Conservation (phyloP, 108 stramenopile genomes). For the Conticribra guillardii region DNA sequence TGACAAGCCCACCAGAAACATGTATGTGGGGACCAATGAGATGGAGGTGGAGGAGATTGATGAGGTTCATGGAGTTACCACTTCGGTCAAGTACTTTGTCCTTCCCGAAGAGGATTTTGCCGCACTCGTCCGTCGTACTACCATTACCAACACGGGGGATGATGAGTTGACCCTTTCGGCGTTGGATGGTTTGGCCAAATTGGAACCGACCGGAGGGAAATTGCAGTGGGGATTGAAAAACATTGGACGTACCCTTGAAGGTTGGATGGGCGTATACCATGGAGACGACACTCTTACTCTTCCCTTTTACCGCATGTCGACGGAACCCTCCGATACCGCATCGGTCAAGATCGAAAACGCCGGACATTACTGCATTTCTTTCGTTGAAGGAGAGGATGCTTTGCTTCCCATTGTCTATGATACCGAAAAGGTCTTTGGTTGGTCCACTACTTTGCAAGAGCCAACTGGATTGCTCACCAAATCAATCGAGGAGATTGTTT, state of each 20-base stretch:
- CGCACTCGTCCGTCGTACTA: slow-evolving; percentile 83
- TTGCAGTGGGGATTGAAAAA: slow-evolving; percentile 84
- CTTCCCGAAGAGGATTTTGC: slow-evolving; percentile 91
- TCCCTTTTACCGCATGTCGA: slow-evolving; percentile 94
- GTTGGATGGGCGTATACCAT: slow-evolving; percentile 97
- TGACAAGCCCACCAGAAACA: slow-evolving; percentile 77
- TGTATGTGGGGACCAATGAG: slow-evolving; percentile 95
- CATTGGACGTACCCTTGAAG: slow-evolving; percentile 96
- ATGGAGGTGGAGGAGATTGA: slow-evolving; percentile 89
- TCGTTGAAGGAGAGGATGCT: slow-evolving; percentile 63
- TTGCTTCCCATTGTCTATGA: slow-evolving; percentile 93
- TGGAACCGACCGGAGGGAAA: slow-evolving; percentile 86
- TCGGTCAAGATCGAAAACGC: slow-evolving; percentile 86
- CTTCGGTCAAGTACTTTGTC: slow-evolving; percentile 86
- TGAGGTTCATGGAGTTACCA: slow-evolving; percentile 70
- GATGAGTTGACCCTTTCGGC: slow-evolving; percentile 70
- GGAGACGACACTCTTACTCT: slow-evolving; percentile 75
- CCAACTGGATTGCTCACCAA: slow-evolving; percentile 62
- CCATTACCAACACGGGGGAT: slow-evolving; percentile 81
- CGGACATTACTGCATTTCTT: slow-evolving; percentile 92
- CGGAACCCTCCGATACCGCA: slow-evolving; percentile 86
- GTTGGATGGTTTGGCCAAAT: slow-evolving; percentile 89
- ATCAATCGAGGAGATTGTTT: slow-evolving; percentile 75
- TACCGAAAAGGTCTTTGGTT: slow-evolving; percentile 90
- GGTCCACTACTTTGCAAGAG: slow-evolving; percentile 69